These are phyloP conservation scores for Sanguinoderma infundibulare DNA, from an alignment of 1,284 basidiomycete genomes.

Conservation along the genomic window DNA sequence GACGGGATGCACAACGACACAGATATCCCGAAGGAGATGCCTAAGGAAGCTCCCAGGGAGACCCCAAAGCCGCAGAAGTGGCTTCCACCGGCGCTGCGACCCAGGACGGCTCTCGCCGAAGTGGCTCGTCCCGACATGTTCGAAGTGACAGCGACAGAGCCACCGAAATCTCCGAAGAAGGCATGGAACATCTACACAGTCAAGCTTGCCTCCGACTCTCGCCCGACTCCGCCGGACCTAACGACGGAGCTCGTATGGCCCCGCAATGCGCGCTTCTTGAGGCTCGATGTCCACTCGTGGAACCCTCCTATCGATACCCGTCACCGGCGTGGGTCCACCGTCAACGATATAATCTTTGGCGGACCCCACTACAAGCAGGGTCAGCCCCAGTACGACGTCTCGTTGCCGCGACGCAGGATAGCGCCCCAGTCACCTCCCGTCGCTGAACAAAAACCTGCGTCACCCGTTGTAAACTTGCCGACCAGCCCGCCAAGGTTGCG, in stretches of 20 bases:
- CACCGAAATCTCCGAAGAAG: constrained; percentile 56
- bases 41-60: constrained; percentile 27
- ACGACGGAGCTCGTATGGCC: constrained; percentile 50
- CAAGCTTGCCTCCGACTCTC: constrained; percentile 56
- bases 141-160: constrained; percentile 53
- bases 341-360: constrained; percentile 75
- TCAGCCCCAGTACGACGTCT: constrained; percentile 55
- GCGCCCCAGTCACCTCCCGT: constrained; percentile 1
- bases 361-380: constrained; percentile 48
- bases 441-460: background rate
- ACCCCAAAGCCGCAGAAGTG: constrained; percentile 41
- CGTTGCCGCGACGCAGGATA: constrained; percentile 49
- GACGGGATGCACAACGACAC: constrained; percentile 62
- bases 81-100: constrained; percentile 62
- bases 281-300: constrained; percentile 76
- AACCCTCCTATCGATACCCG: constrained; percentile 76
- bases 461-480: constrained; percentile 48
- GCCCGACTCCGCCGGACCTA: constrained; percentile 46
- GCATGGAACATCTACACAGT: constrained; percentile 61
- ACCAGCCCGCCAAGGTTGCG: constrained; percentile 35
- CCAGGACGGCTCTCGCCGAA: constrained; percentile 33
- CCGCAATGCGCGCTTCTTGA: constrained; percentile 45
- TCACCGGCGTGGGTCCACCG: constrained; percentile 60
- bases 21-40: constrained; percentile 25
- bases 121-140: constrained; percentile 49